Evolutionary conservation across 305 asterid genomes (phyloP).

Genomic region (Monarda citriodora): DNA sequence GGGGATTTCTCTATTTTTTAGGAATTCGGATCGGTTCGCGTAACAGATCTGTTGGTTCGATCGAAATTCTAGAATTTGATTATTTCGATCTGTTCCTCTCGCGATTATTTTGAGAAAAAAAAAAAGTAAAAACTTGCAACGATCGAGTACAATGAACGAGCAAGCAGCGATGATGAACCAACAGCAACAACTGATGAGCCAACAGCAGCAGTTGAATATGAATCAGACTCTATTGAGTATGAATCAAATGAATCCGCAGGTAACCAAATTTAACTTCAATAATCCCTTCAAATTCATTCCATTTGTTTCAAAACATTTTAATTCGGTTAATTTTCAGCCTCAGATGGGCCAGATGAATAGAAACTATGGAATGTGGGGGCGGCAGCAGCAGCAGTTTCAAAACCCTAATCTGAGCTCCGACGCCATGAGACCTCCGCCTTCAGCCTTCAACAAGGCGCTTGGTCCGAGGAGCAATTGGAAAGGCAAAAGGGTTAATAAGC

Average conservation of each 20-base stretch:
- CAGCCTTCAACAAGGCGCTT: slow-evolving; percentile 44
- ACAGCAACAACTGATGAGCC: slow-evolving; percentile 24
- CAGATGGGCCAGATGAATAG: slow-evolving; percentile 70
- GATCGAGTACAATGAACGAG: slow-evolving; percentile 51
- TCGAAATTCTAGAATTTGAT: neutral
- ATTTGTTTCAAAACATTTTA: neutral
- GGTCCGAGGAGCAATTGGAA: slow-evolving; percentile 88
- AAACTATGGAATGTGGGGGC: slow-evolving; percentile 65
- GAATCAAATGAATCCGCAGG: slow-evolving; percentile 51
- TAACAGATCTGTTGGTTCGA: slow-evolving; percentile 5
- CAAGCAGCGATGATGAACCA: slow-evolving; percentile 58
- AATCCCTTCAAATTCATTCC: neutral
- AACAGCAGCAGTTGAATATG: slow-evolving; percentile 37
- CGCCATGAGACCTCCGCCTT: slow-evolving; percentile 30
- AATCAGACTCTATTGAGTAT: slow-evolving; percentile 30
- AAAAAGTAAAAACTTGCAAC: neutral
- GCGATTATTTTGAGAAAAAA: neutral
- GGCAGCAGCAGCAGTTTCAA: slow-evolving; percentile 50
- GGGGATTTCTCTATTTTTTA: neutral
- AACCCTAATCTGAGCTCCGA: slow-evolving; percentile 47
- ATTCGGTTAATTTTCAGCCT: slow-evolving; percentile 17
- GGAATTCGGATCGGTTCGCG: slow-evolving; percentile 12
- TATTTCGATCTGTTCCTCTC: neutral
- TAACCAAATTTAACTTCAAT: slow-evolving; percentile 18
- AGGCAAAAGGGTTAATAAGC: slow-evolving; percentile 62